Evolutionary conservation across 768 basidiomycete genomes (phyloP).

Genomic region (Rubroboletus satanas): DNA sequence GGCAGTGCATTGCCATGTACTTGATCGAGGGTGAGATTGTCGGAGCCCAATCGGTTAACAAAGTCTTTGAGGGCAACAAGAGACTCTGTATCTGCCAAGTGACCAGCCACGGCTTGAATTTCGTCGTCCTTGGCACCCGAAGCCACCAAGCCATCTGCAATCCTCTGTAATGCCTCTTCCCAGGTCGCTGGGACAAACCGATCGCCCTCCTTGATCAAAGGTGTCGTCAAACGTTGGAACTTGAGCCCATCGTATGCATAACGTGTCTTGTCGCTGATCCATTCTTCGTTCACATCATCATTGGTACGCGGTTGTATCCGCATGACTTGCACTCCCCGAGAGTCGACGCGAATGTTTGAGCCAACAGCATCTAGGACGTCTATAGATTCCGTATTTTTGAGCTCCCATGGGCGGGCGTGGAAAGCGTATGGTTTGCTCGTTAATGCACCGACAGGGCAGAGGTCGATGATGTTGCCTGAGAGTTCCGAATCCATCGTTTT

Average conservation of each 20-base stretch:
- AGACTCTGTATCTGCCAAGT: slow-evolving; percentile 90
- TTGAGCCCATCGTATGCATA: slow-evolving; percentile 94
- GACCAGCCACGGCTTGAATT: slow-evolving; percentile 92
- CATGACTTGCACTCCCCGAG: slow-evolving; percentile 95
- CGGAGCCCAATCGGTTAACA: slow-evolving; percentile 88
- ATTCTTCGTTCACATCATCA: slow-evolving; percentile 98
- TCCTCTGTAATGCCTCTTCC: slow-evolving; percentile 80
- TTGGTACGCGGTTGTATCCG: slow-evolving; percentile 94
- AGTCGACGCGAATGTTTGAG: slow-evolving; percentile 94
- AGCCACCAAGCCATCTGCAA: slow-evolving; percentile 71
- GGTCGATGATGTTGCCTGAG: slow-evolving; percentile 94
- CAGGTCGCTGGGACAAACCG: slow-evolving; percentile 87
- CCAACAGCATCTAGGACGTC: slow-evolving; percentile 96
- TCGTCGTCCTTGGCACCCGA: slow-evolving; percentile 87
- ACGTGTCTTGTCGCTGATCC: slow-evolving; percentile 99
- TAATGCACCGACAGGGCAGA: slow-evolving; percentile 97
- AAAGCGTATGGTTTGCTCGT: slow-evolving; percentile 99
- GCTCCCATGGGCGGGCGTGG: slow-evolving; percentile 96
- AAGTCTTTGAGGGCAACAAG: slow-evolving; percentile 93
- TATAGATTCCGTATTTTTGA: slow-evolving; percentile 95
- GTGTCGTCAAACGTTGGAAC: slow-evolving; percentile 92
- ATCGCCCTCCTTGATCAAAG: slow-evolving; percentile 87
- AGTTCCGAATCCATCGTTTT: slow-evolving; percentile 97
- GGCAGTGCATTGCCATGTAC: slow-evolving; percentile 63
- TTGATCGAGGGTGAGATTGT: slow-evolving; percentile 85